phyloP scores from a whole-genome alignment of 2,329 filamentous ascomycete species.

The Akanthomyces dipterigenus region DNA sequence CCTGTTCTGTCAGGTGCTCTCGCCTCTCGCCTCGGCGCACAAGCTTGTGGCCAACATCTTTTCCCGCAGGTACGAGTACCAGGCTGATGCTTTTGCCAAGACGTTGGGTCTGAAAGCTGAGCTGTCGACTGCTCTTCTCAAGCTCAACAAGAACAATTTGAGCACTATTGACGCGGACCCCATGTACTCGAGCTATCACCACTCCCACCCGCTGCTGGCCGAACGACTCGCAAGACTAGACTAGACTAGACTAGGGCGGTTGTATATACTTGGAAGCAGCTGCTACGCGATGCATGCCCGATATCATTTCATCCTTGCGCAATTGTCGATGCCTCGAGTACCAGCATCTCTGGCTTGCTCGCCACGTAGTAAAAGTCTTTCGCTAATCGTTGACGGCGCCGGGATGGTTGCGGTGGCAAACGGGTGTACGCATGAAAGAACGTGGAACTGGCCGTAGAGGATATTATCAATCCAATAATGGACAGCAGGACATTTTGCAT shows the following conservation, averaged over 20 bases:
- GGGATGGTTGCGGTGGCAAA: too few species aligned
- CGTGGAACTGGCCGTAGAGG: too few species aligned
- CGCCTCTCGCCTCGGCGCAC: conserved; percentile 84
- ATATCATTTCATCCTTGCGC: too few species aligned
- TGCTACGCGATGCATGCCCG: too few species aligned
- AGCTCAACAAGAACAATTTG: conserved; percentile 95
- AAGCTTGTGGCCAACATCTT: conserved; percentile 94
- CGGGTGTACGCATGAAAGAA: too few species aligned
- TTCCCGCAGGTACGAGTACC: conserved; percentile 89
- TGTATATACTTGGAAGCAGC: too few species aligned
- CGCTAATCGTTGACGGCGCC: too few species aligned
- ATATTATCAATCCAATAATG: too few species aligned
- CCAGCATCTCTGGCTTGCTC: too few species aligned
- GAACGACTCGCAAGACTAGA: conserved; percentile 86
- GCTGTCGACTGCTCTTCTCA: conserved; percentile 82
- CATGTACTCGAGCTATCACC: conserved; percentile 98
- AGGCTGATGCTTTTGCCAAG: conserved; percentile 86
- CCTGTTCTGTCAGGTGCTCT: conserved; percentile 89
- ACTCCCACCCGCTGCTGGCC: conserved; percentile 91
- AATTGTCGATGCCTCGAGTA: too few species aligned
- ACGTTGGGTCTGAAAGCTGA: conserved; percentile 76
- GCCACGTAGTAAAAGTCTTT: too few species aligned
- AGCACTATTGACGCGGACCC: conserved; percentile 98
- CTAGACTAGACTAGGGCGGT: conserved; percentile 45
- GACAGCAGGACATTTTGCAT: too few species aligned